These are phyloP conservation scores for Candida sithepensis DNA, from an alignment of 805 yeast genomes.

Conservation along the genomic window DNA sequence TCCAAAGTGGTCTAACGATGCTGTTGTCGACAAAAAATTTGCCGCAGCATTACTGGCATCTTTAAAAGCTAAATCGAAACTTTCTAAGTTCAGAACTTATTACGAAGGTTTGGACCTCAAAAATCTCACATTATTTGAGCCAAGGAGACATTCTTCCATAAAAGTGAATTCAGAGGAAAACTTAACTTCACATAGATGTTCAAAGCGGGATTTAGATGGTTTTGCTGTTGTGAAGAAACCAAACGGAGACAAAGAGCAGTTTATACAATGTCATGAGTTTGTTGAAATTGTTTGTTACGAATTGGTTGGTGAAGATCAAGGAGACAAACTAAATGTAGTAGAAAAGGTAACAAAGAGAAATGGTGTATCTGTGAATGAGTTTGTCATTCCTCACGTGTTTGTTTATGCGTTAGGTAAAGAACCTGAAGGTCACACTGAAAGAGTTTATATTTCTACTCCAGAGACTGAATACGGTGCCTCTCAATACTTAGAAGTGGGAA, in stretches of 20 bases:
- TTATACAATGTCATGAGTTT: not conserved
- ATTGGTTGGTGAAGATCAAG: not conserved
- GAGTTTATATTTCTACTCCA: not conserved
- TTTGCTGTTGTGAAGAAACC: not conserved
- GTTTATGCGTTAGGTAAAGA: not conserved
- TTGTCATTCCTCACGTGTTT: not conserved
- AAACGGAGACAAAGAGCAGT: not conserved
- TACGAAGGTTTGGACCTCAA: not conserved
- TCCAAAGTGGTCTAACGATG: no score
- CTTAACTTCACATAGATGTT: not conserved
- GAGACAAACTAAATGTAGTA: not conserved
- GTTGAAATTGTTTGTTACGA: not conserved
- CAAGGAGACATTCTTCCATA: not conserved
- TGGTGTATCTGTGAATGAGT: not conserved
- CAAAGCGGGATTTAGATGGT: not conserved
- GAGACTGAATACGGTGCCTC: not conserved
- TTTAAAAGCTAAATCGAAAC: not conserved
- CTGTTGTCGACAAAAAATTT: not conserved
- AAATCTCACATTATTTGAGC: not conserved
- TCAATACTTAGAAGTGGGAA: not conserved
- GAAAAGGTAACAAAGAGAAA: not conserved
- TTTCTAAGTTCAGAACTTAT: not conserved
- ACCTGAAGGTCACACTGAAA: not conserved
- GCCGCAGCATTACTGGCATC: not conserved
- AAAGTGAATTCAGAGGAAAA: not conserved